phyloP scores from a whole-genome alignment of 2,329 filamentous ascomycete species.

The Chrysoporthe cubensis region DNA sequence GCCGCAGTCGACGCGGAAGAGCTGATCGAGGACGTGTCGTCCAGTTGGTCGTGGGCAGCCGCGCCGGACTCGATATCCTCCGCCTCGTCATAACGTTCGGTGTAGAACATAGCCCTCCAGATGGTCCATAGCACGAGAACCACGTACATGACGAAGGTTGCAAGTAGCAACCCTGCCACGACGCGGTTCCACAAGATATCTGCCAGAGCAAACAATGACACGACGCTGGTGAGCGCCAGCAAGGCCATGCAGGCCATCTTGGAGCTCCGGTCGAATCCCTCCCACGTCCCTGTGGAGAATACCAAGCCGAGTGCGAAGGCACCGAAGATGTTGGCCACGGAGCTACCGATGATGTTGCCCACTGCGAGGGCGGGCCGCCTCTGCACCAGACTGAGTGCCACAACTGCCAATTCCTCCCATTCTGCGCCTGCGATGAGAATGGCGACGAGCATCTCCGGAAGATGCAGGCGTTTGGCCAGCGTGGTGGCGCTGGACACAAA shows the following conservation, averaged over 20 bases:
- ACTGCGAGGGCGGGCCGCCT: constrained; percentile 51
- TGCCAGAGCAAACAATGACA: constrained; percentile 40
- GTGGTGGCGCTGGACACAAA: constrained; percentile 56
- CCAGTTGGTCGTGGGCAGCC: constrained; percentile 32
- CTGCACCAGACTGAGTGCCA: constrained; percentile 51
- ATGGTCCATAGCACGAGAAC: constrained; percentile 49
- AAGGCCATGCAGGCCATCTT: constrained; percentile 50
- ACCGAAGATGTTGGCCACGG: constrained; percentile 59
- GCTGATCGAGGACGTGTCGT: constrained; percentile 36
- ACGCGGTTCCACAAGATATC: constrained; percentile 27
- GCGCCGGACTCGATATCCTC: constrained; percentile 36
- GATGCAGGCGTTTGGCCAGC: constrained; percentile 47
- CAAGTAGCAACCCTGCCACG: constrained; percentile 46
- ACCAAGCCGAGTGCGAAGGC: constrained; percentile 58
- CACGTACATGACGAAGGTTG: constrained; percentile 49
- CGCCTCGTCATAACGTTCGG: constrained; percentile 43
- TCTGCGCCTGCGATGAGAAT: constrained; percentile 58
- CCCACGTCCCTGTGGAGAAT: constrained; percentile 37
- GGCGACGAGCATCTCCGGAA: constrained; percentile 53
- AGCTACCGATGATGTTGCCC: constrained; percentile 59
- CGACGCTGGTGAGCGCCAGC: constrained; percentile 46
- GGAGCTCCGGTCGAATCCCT: constrained; percentile 50
- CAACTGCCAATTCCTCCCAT: constrained; percentile 59
- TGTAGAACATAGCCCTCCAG: constrained; percentile 43
- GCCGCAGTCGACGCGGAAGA: constrained; percentile 49